Base-by-base conservation (phyloP, 805 yeast genomes). In the Zygoascus bituminiphila region DNA sequence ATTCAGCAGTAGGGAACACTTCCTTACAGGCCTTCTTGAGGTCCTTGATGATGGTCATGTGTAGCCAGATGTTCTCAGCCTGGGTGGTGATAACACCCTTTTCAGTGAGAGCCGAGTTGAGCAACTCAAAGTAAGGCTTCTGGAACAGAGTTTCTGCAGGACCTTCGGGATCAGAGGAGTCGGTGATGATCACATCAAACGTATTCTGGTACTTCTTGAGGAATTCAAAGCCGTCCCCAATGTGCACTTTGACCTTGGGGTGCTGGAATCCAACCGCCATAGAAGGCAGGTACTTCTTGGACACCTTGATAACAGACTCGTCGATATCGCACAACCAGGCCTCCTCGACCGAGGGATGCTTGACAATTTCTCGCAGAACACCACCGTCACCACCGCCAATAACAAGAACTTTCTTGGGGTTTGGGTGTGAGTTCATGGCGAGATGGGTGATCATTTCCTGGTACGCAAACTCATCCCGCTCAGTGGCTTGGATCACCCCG, bases 331-430 rank as follows among this genome's bases (percentile, higher is more conserved):
- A 91, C 64, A 88, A 73, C 12, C 84, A 82, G 14, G 85, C 83
- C 42, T 69, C 65, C 55, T 83, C 82, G 41, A 74, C 70, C 5
- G 74, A 71, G 36, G 70, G 70, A 60, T 84, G 91, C 67, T 88
- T 89, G 42, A 87, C 78, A 15, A 86, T 81, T 64, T 88, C 97
- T 59, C 97, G 76, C 33, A 89, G 69, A 19, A 88, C 96, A 52
- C 97, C 97, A 54, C 97, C 95, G 64, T 88, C 97, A 39, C 97
- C 97, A 22, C 97, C 97, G 23, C 97, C 97, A 58, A 88, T 85
- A 25, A 88, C 93, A 45, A 88, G 74, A 8, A 88, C 94, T 47
- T 74, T 76, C 57, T 76, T 77, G 1, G 97, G 96, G 38, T 72
- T 60, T 2, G 78, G 77, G 67, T 88, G 97, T 9, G 86, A 69